A percentile compares a stretch with the other conserved stretches of the same genome.
Evolutionary conservation across 2,329 filamentous ascomycete genomes (phyloP).

Genomic region (Drechslera avenae): DNA sequence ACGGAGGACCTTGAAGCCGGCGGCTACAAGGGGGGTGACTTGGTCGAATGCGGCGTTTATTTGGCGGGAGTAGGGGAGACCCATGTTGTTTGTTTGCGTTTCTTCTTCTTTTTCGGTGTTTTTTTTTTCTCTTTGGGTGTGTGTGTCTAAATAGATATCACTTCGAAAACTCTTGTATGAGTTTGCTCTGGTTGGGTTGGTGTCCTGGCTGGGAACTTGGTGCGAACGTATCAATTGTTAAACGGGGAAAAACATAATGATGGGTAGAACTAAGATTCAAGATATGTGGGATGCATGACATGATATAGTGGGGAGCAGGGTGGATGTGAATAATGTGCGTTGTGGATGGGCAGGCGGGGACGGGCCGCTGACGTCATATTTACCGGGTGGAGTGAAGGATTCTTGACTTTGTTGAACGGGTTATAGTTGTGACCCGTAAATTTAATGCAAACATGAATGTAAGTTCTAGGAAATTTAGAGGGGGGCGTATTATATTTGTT

Average conservation of each 20-base stretch:
- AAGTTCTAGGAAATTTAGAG: too few species aligned
- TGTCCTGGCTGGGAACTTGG: too few species aligned
- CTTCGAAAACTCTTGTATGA: too few species aligned
- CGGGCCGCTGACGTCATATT: constrained; percentile 28
- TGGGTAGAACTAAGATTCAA: not conserved
- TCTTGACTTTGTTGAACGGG: too few species aligned
- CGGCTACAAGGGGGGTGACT: constrained; percentile 58
- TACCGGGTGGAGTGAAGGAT: constrained; percentile 14
- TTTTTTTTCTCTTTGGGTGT: not conserved
- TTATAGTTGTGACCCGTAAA: too few species aligned
- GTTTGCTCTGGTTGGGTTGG: too few species aligned
- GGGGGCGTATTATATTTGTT: too few species aligned
- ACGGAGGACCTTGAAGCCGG: constrained; percentile 55
- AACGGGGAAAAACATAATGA: too few species aligned
- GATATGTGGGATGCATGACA: not conserved
- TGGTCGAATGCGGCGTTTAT: constrained; percentile 60
- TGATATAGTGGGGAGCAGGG: not conserved
- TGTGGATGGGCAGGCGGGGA: constrained; percentile 1
- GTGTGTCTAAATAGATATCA: too few species aligned
- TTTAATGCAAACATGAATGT: too few species aligned
- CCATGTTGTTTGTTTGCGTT: constrained; percentile 44
- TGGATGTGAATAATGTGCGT: not conserved
- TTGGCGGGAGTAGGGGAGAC: constrained; percentile 58
- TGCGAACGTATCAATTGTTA: too few species aligned
- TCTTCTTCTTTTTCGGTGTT: not conserved